A percentile compares a stretch with the other conserved stretches of the same genome.
Evolutionary conservation across 352 stramenopile genomes (phyloP).

Genomic region (Hyphochytrium catenoides): DNA sequence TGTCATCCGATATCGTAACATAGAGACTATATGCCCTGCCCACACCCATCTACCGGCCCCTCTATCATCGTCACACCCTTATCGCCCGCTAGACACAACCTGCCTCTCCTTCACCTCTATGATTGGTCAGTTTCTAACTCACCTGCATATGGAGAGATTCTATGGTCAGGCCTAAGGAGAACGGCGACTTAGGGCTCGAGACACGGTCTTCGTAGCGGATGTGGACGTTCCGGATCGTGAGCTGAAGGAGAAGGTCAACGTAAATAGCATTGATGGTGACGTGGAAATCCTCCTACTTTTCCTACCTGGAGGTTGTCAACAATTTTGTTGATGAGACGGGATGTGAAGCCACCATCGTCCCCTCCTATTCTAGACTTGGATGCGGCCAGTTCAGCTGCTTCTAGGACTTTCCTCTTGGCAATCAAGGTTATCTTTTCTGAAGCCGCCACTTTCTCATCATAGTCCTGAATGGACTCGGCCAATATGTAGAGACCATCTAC

Average conservation of each 20-base stretch:
- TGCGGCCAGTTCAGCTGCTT: slow-evolving; percentile 41
- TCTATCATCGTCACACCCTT: no score
- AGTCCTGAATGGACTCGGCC: slow-evolving; percentile 28
- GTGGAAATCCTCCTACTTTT: neutral
- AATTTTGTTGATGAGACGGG: slow-evolving; percentile 57
- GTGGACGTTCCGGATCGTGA: slow-evolving; percentile 58
- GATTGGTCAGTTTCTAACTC: no score
- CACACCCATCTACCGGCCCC: no score
- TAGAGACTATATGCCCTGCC: no score
- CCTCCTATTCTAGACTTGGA: no score
- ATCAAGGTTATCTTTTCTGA: slow-evolving; percentile 45
- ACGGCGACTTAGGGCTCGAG: slow-evolving; percentile 44
- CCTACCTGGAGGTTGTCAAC: slow-evolving; percentile 58
- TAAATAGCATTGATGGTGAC: no score
- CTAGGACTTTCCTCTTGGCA: slow-evolving; percentile 53
- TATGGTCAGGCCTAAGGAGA: slow-evolving; percentile 45
- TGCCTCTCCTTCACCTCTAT: no score
- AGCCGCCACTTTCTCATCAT: slow-evolving; percentile 27
- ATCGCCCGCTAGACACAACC: no score
- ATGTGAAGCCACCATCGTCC: slow-evolving; percentile 46
- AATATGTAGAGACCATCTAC: slow-evolving; percentile 61
- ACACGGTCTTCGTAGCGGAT: slow-evolving; percentile 48
- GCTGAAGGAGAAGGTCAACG: slow-evolving; percentile 12
- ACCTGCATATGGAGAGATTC: no score
- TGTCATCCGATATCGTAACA: no score